phyloP scores from a whole-genome alignment of 345 rosid genomes.

The Ceriops decandra region DNA sequence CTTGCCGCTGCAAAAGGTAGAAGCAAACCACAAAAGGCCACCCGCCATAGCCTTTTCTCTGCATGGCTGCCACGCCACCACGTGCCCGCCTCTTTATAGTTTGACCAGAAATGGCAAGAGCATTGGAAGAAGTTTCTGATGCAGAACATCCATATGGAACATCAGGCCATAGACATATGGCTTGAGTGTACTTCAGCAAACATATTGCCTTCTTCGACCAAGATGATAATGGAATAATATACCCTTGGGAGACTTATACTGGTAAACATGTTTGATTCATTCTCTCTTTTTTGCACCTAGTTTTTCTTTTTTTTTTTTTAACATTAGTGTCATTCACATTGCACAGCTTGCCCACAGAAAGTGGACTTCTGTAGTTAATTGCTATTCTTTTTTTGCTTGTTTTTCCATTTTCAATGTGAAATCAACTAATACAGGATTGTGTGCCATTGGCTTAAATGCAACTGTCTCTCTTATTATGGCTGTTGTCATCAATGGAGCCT shows the following conservation, averaged over 20 bases:
- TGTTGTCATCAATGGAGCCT: slow-evolving; percentile 35
- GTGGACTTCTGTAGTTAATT: background rate
- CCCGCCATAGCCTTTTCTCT: background rate
- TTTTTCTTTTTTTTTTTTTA: too few relatives aligned
- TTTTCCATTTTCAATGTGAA: background rate
- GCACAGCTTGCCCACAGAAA: too few relatives aligned
- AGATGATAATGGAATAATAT: slow-evolving; percentile 74
- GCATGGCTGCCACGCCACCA: slow-evolving; percentile 16
- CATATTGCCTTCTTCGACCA: slow-evolving; percentile 82
- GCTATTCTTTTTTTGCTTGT: background rate
- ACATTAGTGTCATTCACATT: too few relatives aligned
- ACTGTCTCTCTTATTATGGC: slow-evolving; percentile 49
- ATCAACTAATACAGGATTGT: slow-evolving; percentile 39
- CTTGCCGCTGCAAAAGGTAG: slow-evolving; percentile 4
- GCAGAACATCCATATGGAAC: slow-evolving; percentile 63
- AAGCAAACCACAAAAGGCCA: background rate
- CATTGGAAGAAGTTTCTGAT: slow-evolving; percentile 60
- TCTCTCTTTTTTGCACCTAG: too few relatives aligned
- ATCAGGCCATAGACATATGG: slow-evolving; percentile 45
- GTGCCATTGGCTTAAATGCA: slow-evolving; percentile 61
- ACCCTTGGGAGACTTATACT: slow-evolving; percentile 93
- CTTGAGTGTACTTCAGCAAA: slow-evolving; percentile 73
- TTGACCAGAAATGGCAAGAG: slow-evolving; percentile 65
- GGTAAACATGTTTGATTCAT: slow-evolving; percentile 30
- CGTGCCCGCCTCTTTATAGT: too few relatives aligned